These are phyloP conservation scores for Chaetomium olivaceum DNA, from an alignment of 2,329 filamentous ascomycete genomes.

Conservation along the genomic window DNA sequence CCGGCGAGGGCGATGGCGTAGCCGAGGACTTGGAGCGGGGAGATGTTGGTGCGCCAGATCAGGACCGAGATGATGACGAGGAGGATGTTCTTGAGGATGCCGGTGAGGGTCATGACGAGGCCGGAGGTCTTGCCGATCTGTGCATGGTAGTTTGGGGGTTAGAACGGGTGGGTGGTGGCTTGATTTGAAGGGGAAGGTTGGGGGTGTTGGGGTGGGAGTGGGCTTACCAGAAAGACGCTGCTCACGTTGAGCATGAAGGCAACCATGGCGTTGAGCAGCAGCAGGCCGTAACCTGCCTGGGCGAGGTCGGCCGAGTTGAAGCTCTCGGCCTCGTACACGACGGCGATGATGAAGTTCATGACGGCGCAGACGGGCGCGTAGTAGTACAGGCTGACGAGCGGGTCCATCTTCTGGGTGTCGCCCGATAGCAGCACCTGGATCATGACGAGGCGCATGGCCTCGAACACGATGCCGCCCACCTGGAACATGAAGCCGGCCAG, in stretches of 20 bases:
- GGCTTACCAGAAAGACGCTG: slow-evolving; percentile 80
- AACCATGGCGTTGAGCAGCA: slow-evolving; percentile 69
- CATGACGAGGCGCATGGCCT: slow-evolving; percentile 81
- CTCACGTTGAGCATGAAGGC: slow-evolving; percentile 81
- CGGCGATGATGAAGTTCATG: slow-evolving; percentile 73
- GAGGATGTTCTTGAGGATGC: slow-evolving; percentile 85
- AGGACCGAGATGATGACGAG: slow-evolving; percentile 75
- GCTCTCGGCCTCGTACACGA: slow-evolving; percentile 66
- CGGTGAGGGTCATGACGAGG: slow-evolving; percentile 80
- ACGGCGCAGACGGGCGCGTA: slow-evolving; percentile 81
- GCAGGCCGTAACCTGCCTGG: slow-evolving; percentile 62
- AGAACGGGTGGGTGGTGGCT: neutral
- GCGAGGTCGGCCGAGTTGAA: slow-evolving; percentile 68
- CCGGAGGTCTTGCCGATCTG: slow-evolving; percentile 88
- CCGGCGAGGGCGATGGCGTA: slow-evolving; percentile 68
- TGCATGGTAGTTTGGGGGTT: neutral
- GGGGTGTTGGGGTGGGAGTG: neutral
- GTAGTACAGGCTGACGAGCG: slow-evolving; percentile 85
- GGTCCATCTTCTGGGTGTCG: slow-evolving; percentile 81
- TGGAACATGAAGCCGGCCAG: slow-evolving; percentile 68
- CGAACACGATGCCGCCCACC: slow-evolving; percentile 73
- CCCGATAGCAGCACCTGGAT: slow-evolving; percentile 78
- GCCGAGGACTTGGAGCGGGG: slow-evolving; percentile 70
- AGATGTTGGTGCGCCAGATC: slow-evolving; percentile 74
- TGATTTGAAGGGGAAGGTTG: neutral